Base-by-base conservation (phyloP, 495 filamentous ascomycete species). In the Penicillium crystallinum region DNA sequence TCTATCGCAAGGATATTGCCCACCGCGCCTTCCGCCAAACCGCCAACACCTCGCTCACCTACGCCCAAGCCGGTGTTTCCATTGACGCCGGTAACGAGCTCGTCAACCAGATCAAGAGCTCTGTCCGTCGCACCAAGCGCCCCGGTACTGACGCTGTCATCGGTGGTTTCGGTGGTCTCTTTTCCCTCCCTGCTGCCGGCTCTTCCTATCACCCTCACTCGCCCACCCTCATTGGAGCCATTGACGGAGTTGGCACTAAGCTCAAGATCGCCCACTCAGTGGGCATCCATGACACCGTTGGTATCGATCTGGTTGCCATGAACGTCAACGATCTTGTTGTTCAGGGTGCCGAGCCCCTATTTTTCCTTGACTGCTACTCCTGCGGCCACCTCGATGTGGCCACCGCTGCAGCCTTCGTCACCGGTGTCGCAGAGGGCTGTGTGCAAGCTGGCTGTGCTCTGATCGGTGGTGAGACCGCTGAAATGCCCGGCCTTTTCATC, bases 251-350 rank as follows among this genome's bases (percentile, higher is more conserved):
- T 15, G 93, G 93, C 35, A 98, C 93, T 25, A 97, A 97, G 74
- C 84, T 97, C 54, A 92, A 91, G 74, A 88, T 97, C 58, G 95
- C 93, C 7, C 90, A 93, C 63, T 81, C 83, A 4, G 86, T 92
- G 61, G 78, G 82, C 46, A 89, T 96, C 72, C 91, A 96, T 72
- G 83, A 89, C 69, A 95, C 90, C 5, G 90, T 97, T 11, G 92
- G 89, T 55, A 89, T 97, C 60, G 93, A 98, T 66, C 80, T 98
- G 11, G 95, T 97, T 2, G 93, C 93, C 55, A 97, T 97, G 95
- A 95, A 95, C 67, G 93, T 96, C 63, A 97, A 98, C 70, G 93
- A 97, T 70, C 79, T 97, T 0, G 84, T 97, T 38, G 93, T 96
- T 12, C 91, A 97, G 70, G 93, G 93, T 44, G 93, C 93, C 1